Percentiles rank a stretch among this genome's conserved stretches.
These are phyloP conservation scores for Plasmodium cynomolgi DNA, from an alignment of 169 alveolate genomes.

Conservation along the genomic window DNA sequence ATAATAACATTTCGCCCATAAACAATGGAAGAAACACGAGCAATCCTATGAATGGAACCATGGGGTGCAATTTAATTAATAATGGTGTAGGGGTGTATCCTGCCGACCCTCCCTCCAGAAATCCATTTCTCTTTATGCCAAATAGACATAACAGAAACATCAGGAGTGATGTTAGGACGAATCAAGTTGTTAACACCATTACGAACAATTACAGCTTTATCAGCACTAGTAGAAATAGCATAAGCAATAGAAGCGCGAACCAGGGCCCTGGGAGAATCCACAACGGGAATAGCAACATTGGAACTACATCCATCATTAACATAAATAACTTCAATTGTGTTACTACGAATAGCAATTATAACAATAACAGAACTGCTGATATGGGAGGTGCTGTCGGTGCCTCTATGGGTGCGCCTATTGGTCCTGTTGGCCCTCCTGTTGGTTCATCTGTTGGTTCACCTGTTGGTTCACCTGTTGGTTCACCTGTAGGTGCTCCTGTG, in stretches of 20 bases:
- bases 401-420: neutral
- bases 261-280: neutral
- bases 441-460: no score
- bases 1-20: neutral
- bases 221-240: neutral
- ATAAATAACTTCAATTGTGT: conserved; percentile 1
- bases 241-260: neutral
- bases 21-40: neutral
- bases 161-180: neutral
- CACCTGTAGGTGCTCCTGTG: neutral
- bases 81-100: neutral
- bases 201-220: conserved; percentile 4
- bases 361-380: neutral
- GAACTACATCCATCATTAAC: neutral
- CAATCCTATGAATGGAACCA: neutral
- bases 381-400: neutral
- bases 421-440: neutral
- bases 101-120: neutral
- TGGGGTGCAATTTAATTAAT: conserved; percentile 8
- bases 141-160: neutral
- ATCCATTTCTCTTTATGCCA: neutral
- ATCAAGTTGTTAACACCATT: conserved; percentile 2
- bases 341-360: neutral
- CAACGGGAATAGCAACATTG: neutral
- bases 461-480: neutral